Evolutionary conservation across 2,329 filamentous ascomycete genomes (phyloP).

Genomic region (Aurifilum marmelostoma): DNA sequence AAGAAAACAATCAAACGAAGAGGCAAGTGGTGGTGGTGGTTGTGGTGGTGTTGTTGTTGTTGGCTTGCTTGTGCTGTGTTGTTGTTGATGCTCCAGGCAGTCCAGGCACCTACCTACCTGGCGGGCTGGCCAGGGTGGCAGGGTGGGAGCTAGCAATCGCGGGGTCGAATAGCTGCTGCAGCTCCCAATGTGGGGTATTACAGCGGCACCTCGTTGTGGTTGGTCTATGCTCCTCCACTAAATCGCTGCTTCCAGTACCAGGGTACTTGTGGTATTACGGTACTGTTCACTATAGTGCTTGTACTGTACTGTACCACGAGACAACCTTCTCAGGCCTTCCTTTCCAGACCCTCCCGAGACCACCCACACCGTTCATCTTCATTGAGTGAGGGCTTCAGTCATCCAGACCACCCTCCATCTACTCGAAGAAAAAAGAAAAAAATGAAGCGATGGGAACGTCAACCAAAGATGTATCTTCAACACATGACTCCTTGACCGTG

Average conservation of each 20-base stretch:
- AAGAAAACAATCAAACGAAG: background rate
- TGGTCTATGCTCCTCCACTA: slow-evolving; percentile 1
- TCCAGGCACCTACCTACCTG: no score
- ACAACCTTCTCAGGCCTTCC: background rate
- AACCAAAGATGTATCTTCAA: background rate
- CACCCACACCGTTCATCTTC: no score
- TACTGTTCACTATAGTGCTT: background rate
- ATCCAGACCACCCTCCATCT: no score
- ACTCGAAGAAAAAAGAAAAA: no score
- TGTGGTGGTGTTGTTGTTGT: no score
- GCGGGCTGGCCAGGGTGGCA: background rate
- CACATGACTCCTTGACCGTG: slow-evolving; percentile 30
- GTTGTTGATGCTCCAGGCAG: background rate
- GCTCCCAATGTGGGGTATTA: background rate
- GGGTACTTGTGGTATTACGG: no score
- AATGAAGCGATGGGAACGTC: no score
- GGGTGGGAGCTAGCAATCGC: slow-evolving; percentile 5
- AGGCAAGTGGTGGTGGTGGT: background rate
- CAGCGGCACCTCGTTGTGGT: no score
- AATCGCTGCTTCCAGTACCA: background rate
- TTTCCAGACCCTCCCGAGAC: no score
- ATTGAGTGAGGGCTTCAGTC: no score
- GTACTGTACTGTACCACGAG: background rate
- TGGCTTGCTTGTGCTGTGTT: background rate
- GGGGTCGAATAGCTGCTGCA: background rate